Evolutionary conservation across 805 yeast species (phyloP).

Genomic region (Wickerhamomyces canadensis): DNA sequence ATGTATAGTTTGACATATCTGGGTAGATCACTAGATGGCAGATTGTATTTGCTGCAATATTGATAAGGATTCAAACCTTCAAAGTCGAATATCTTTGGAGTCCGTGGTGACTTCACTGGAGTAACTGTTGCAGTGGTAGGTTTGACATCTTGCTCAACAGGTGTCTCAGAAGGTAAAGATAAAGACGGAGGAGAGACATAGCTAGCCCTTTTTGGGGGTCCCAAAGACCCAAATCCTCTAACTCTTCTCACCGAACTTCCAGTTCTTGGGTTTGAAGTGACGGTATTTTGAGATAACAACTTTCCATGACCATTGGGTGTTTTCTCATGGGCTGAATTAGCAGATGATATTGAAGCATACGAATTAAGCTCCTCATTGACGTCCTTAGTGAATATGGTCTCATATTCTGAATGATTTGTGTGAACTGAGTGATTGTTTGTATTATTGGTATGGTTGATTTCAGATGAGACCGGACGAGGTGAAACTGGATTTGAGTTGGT

Average conservation of each 20-base stretch:
- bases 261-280: slow-evolving; percentile 9
- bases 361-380: slow-evolving; percentile 7
- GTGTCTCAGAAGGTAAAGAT: neutral
- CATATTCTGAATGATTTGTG: slow-evolving; percentile 19
- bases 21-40: slow-evolving; percentile 33
- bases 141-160: slow-evolving; percentile 16
- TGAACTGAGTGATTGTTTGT: slow-evolving; percentile 9
- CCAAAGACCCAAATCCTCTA: slow-evolving; percentile 25
- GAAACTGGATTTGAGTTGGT: slow-evolving; percentile 11
- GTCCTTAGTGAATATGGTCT: slow-evolving; percentile 19
- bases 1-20: slow-evolving; percentile 30
- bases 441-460: slow-evolving; percentile 10
- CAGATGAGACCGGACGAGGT: slow-evolving; percentile 4
- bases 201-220: slow-evolving; percentile 31
- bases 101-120: neutral
- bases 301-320: slow-evolving; percentile 15
- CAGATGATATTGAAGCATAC: slow-evolving; percentile 14
- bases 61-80: slow-evolving; percentile 36
- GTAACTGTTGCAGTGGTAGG: slow-evolving; percentile 7
- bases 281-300: neutral
- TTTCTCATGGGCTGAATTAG: slow-evolving; percentile 2
- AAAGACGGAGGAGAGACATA: neutral
- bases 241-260: slow-evolving; percentile 26
- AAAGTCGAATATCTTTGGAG: slow-evolving; percentile 20
- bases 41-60: slow-evolving; percentile 29